Evolutionary conservation across 1,139 yeast genomes (phyloP), one percentile per base, ranked within the genome.

Genomic region (Kluyveromyces sp.): DNA sequence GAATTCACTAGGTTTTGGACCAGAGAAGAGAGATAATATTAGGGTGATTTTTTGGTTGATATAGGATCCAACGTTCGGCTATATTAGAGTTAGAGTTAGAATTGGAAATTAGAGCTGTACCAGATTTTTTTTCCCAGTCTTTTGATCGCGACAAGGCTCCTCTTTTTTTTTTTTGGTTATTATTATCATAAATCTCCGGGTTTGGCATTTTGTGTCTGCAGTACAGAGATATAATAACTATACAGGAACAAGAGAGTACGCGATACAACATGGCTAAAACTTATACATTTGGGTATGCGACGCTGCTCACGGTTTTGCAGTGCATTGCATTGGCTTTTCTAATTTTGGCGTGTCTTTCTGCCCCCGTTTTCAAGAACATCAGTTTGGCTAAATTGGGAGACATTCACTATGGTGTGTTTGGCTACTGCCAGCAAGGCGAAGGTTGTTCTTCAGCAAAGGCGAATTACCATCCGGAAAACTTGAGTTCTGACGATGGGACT

Each of bases 391-490:
- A 72, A 28, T 74, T 70, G 53, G 70, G 71, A 26, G 78, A 74
- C 43, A 72, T 73, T 59, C 70, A 75, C 46, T 92, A 83, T 63
- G 98, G 98, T 4, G 88, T 87, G 1, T 86, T 90, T 69, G 98
- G 97, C 2, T 77, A 78, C 52, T 90, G 97, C 64, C 60, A 66
- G 26, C 55, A 63, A 5, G 60, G 62, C 3, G 61, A 67, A 4
- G 31, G 64, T 1, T 86, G 96, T 64, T 71, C 82, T 0, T 44
- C 54, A 0, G 69, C 73, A 0, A 64, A 74, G 1, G 70, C 81
- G 2, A 83, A 83, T 1, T 82, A 82, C 56, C 52, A 66, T 8
- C 59, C 66, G 3, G 54, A 53, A 7, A 52, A 63, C 3, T 59
- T 61, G 21, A 58, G 58, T 10, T 65, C 65, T 37, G 57, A 64